Evolutionary conservation across 768 basidiomycete species (phyloP), one percentile per base, ranked within the genome.

Genomic region (Lactifluus echinatus): DNA sequence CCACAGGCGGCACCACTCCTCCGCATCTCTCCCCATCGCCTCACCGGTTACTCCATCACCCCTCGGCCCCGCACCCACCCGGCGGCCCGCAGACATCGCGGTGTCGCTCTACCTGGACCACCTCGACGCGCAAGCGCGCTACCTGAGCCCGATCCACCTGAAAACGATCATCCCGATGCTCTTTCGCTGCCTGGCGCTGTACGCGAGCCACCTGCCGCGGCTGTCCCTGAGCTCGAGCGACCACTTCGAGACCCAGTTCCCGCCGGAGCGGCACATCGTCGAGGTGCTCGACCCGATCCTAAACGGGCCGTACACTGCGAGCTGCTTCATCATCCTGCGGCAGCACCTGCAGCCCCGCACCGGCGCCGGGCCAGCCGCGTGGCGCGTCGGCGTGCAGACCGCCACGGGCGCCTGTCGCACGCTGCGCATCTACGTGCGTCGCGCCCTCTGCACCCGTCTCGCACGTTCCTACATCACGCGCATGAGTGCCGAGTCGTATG

Each of bases 181-280:
- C n/a, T 86, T 89, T 65, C 82, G 85, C 17, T 79, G 78, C 21
- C 75, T 87, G 23, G 80, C 84, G 1, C 82, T 79, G 63, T 85
- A 79, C 65, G 74, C 81, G 3, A 77, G 81, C 2, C 81, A 86
- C 1, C 76, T 91, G 15, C 85, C 88, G 39, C 79, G 84, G 8
- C 71, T 91, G 10, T 80, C 84, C 5, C 73, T 88, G 40, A 73
- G 73, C 67, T 67, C 57, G 67, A 76, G 36, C 65, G 60, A 60
- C 12, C 62, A 69, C 23, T 64, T 67, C 2, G 72, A 68, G 4
- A 65, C 65, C 15, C 66, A 66, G 34, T 67, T 65, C 29, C 68
- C 67, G 29, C 61, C 74, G 15, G 86, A 89, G 63, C 79, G 80
- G 33, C 75, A 73, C 44, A 76, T 88, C 47, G 76, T 78, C 40